phyloP scores from a whole-genome alignment of 1,284 basidiomycete species.

The Xerocomus minutiporus region DNA sequence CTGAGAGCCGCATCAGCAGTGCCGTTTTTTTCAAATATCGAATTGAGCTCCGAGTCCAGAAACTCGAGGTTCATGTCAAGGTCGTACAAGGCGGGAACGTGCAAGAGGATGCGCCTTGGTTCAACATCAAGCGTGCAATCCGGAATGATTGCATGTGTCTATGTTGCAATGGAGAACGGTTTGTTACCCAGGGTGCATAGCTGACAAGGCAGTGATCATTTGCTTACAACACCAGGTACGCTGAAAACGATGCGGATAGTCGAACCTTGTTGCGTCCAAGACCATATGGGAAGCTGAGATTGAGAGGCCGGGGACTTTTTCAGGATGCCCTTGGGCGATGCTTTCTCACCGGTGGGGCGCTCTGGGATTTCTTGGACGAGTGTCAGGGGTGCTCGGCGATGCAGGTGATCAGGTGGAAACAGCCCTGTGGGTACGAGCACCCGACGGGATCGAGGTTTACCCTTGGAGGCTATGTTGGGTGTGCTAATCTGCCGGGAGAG shows the following conservation, averaged over 20 bases:
- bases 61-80: slow-evolving; percentile 54
- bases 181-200: slow-evolving; percentile 5
- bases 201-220: slow-evolving; percentile 5
- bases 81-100: slow-evolving; percentile 42
- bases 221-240: slow-evolving; percentile 51
- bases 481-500: slow-evolving; percentile 63
- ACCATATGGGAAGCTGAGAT: slow-evolving; percentile 38
- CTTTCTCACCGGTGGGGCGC: slow-evolving; percentile 1
- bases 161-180: slow-evolving; percentile 6
- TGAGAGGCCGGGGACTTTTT: slow-evolving; percentile 23
- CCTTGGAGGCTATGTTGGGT: slow-evolving; percentile 70
- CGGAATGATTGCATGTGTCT: slow-evolving; percentile 46
- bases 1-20: slow-evolving; percentile 32
- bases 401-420: slow-evolving; percentile 30
- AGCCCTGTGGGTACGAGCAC: slow-evolving; percentile 49
- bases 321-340: slow-evolving; percentile 39
- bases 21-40: slow-evolving; percentile 18
- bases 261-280: slow-evolving; percentile 44
- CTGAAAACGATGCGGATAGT: slow-evolving; percentile 44
- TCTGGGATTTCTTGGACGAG: slow-evolving; percentile 45
- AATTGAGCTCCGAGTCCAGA: slow-evolving; percentile 47
- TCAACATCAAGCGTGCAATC: slow-evolving; percentile 57
- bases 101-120: slow-evolving; percentile 48
- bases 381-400: slow-evolving; percentile 18
- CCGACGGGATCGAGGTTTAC: slow-evolving; percentile 52